Evolutionary conservation across 1,284 basidiomycete species (phyloP), one percentile per base, ranked within the genome.

Genomic region (Mycosarcoma mackinlayi): DNA sequence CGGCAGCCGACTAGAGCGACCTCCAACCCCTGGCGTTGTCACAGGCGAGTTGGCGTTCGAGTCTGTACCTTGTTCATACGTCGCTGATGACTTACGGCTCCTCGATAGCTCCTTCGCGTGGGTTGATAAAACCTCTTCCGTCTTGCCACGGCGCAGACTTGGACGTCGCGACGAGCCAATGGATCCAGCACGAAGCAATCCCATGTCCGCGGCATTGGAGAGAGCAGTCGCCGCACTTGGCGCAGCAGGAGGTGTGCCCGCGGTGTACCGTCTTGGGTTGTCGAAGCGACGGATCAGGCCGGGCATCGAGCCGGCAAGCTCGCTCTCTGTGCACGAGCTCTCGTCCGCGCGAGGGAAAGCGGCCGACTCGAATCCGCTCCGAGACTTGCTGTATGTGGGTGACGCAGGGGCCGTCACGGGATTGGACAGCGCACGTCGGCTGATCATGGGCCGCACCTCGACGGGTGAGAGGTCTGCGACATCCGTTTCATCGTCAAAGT

Each of bases 101-200:
- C 31, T 60, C 1, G 48, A 40, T 27, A 48, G 21, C 27, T 59
- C 50, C 40, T 55, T 63, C 25, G 39, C 51, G 24, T 44, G 83
- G 77, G 45, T 81, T 81, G 30, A 75, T 45, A 40, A 69, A 76
- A 46, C 49, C 28, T 77, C 77, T 44, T 76, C 78, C 13, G 76
- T 69, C 54, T 68, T 73, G 91, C 92, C 10, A 87, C 88, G 81
- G 92, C 92, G 11, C 91, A 92, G 37, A 91, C 88, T 61, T 1
- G 73, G 73, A 6, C 73, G 51, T 4, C 73, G 68, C 4, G 30
- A 28, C 8, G 62, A 49, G 34, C 49, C 54, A 25, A 46, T 53
- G 45, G 34, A 38, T 3, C 46, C 51, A 7, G 31, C 42, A 6
- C 54, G 48, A 24, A 41, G 25, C 5, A 41, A 38, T 18, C 30